Evolutionary conservation across 2,329 filamentous ascomycete species (phyloP).

Genomic region (Microcyclosporella mali): DNA sequence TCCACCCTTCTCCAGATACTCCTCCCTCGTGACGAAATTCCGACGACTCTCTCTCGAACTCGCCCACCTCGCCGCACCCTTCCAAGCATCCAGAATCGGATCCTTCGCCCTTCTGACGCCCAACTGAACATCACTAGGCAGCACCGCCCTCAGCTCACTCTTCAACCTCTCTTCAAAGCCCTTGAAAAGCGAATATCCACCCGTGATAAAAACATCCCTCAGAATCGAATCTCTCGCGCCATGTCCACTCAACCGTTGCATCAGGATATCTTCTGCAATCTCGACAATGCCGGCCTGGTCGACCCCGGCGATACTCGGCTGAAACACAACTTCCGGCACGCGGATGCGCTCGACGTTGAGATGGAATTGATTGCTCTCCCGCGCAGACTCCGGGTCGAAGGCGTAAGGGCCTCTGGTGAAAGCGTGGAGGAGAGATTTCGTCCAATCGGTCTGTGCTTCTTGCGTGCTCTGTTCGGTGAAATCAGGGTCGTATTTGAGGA

Average conservation of each 20-base stretch:
- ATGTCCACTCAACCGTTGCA: conserved; percentile 60
- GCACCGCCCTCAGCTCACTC: conserved; percentile 63
- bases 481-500: conserved; percentile 76
- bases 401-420: conserved; percentile 84
- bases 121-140: conserved; percentile 65
- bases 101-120: conserved; percentile 67
- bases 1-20: conserved; percentile 84
- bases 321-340: conserved; percentile 98
- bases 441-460: conserved; percentile 92
- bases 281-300: conserved; percentile 93
- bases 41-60: conserved; percentile 51
- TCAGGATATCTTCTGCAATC: conserved; percentile 83
- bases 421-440: conserved; percentile 80
- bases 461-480: conserved; percentile 91
- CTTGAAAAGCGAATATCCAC: conserved; percentile 81
- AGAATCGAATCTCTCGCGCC: conserved; percentile 63
- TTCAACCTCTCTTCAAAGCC: conserved; percentile 79
- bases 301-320: conserved; percentile 94
- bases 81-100: conserved; percentile 83
- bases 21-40: conserved; percentile 67
- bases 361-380: conserved; percentile 80
- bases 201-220: conserved; percentile 84
- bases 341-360: conserved; percentile 99
- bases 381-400: conserved; percentile 72
- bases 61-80: conserved; percentile 82